A percentile compares a stretch with the other conserved stretches of the same genome.
Conservation (phyloP, 2,329 filamentous ascomycete genomes). For the Catunica adiposa region DNA sequence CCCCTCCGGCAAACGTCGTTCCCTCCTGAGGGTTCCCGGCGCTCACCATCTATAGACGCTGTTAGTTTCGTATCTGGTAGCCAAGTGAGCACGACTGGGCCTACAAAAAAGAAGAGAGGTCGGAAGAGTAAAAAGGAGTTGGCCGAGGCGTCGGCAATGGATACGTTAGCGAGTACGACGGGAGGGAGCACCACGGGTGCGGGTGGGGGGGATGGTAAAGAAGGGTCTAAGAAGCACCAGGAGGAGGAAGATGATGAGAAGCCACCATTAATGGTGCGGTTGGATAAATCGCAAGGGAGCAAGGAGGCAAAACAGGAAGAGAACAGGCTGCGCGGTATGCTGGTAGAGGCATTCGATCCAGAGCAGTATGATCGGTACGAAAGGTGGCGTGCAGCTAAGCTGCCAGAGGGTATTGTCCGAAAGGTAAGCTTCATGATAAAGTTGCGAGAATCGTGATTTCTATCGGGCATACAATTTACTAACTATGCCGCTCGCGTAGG, state of each 20-base stretch:
- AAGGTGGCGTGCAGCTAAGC: slow-evolving; percentile 50
- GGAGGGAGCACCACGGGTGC: slow-evolving; percentile 24
- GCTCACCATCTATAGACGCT: slow-evolving; percentile 50
- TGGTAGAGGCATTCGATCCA: slow-evolving; percentile 47
- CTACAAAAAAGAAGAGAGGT: slow-evolving; percentile 42
- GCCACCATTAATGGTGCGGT: slow-evolving; percentile 29
- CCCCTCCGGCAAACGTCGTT: slow-evolving; percentile 70
- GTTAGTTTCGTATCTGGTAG: slow-evolving; percentile 45
- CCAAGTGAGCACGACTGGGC: slow-evolving; percentile 30
- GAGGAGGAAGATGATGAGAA: slow-evolving; percentile 40
- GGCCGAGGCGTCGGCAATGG: slow-evolving; percentile 27
- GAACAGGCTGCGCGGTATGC: slow-evolving; percentile 38
- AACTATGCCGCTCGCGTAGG: slow-evolving; percentile 24
- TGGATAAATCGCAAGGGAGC: slow-evolving; percentile 42
- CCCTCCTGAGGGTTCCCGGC: slow-evolving; percentile 40
- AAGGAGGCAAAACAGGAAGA: slow-evolving; percentile 53
- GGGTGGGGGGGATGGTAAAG: slow-evolving; percentile 29
- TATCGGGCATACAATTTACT: slow-evolving; percentile 2
- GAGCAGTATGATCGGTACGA: slow-evolving; percentile 55
- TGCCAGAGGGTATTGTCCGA: slow-evolving; percentile 52
- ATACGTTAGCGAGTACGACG: slow-evolving; percentile 24
- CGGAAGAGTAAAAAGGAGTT: slow-evolving; percentile 43
- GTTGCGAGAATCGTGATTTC: background rate
- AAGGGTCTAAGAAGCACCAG: slow-evolving; percentile 29
- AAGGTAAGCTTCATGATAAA: slow-evolving; percentile 30